These are phyloP conservation scores for Tetracladium marchalianum DNA, from an alignment of 495 filamentous ascomycete genomes.

Conservation along the genomic window DNA sequence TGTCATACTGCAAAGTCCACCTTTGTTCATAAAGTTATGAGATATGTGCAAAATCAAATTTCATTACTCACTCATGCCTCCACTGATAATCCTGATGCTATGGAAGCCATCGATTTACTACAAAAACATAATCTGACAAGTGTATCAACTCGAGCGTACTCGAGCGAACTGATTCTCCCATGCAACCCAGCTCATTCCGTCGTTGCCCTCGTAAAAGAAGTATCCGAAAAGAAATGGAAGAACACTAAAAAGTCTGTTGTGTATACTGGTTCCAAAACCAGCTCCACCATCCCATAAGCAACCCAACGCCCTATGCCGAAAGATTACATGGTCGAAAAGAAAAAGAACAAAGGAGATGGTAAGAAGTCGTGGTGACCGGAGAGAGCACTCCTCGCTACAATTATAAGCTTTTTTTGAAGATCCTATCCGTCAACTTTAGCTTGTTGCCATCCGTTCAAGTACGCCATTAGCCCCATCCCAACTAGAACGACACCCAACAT, in stretches of 20 bases:
- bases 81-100: too few relatives aligned
- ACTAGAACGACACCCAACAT: conserved; percentile 84
- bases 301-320: conserved; percentile 10
- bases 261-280: conserved; percentile 4
- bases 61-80: too few relatives aligned
- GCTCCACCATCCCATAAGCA: conserved; percentile 1
- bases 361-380: background rate
- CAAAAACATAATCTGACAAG: conserved; percentile 14
- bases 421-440: conserved; percentile 18
- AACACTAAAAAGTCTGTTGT: background rate
- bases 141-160: conserved; percentile 15
- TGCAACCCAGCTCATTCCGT: conserved; percentile 10
- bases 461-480: conserved; percentile 88
- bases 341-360: conserved; percentile 7
- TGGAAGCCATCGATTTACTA: conserved; percentile 11
- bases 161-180: conserved; percentile 9
- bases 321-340: conserved; percentile 8
- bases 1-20: too few relatives aligned
- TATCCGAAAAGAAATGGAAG: background rate
- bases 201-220: conserved; percentile 5
- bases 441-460: conserved; percentile 58
- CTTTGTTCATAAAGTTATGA: too few relatives aligned
- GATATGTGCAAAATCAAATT: background rate
- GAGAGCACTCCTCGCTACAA: background rate
- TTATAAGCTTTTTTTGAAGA: background rate